phyloP scores from a whole-genome alignment of 352 stramenopile genomes.

The Phytophthora fragariaefolia region DNA sequence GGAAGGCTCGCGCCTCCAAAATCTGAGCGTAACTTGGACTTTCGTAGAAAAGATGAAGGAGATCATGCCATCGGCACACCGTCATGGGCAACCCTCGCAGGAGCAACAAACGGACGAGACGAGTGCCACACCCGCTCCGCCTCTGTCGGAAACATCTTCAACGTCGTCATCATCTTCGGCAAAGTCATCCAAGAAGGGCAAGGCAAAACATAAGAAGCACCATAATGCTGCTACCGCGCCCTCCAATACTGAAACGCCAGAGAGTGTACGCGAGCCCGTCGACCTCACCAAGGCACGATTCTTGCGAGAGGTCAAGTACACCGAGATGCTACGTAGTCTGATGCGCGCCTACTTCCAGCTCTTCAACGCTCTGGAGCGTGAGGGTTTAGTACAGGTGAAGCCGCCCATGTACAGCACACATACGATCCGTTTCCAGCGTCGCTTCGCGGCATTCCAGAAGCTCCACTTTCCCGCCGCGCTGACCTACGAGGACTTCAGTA shows the following conservation, averaged over 20 bases:
- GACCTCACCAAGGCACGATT: slow-evolving; percentile 70
- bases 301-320: slow-evolving; percentile 79
- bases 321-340: slow-evolving; percentile 72
- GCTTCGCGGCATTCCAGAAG: slow-evolving; percentile 77
- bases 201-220: slow-evolving; percentile 54
- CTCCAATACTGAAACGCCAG: slow-evolving; percentile 1
- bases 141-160: slow-evolving; percentile 13
- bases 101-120: slow-evolving; percentile 24
- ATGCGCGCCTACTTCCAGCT: slow-evolving; percentile 87
- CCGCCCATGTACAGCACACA: slow-evolving; percentile 64
- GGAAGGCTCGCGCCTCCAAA: slow-evolving; percentile 82
- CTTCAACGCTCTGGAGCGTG: slow-evolving; percentile 75
- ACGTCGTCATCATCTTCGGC: background rate
- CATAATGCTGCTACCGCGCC: slow-evolving; percentile 13
- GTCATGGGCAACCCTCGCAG: slow-evolving; percentile 6
- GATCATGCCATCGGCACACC: slow-evolving; percentile 46
- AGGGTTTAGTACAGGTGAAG: slow-evolving; percentile 58
- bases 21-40: slow-evolving; percentile 78
- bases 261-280: slow-evolving; percentile 24
- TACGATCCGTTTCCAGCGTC: slow-evolving; percentile 78
- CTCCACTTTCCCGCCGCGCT: slow-evolving; percentile 77
- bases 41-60: slow-evolving; percentile 87
- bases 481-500: slow-evolving; percentile 69
- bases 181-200: slow-evolving; percentile 45
- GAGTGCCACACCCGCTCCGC: background rate